Evolutionary conservation across 228 moss, liverwort and hornwort species (phyloP).

Genomic region (Sphagnum magellanicum): DNA sequence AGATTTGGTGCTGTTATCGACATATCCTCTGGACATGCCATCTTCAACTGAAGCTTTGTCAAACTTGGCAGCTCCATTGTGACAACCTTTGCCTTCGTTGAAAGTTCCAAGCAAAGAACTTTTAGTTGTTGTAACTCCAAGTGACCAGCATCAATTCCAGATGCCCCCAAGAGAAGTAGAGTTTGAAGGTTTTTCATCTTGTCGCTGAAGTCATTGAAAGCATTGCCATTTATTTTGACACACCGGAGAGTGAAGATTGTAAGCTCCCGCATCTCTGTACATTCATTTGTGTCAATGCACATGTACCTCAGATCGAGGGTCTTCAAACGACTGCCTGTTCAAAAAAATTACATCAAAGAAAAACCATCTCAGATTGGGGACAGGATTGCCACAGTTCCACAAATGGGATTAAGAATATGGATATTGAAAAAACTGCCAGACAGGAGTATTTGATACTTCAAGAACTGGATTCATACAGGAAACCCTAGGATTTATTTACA

Average conservation of each 20-base stretch:
- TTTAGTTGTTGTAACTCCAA: slow-evolving; percentile 22
- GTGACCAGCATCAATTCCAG: slow-evolving; percentile 20
- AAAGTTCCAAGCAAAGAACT: slow-evolving; percentile 39
- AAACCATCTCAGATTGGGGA: too few species aligned
- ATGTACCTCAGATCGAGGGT: slow-evolving; percentile 51
- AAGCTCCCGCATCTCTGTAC: slow-evolving; percentile 4
- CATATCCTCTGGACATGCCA: slow-evolving; percentile 36
- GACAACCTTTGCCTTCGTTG: slow-evolving; percentile 33
- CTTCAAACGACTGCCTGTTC: slow-evolving; percentile 32
- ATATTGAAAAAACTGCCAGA: too few species aligned
- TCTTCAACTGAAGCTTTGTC: slow-evolving; percentile 46
- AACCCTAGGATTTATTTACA: too few species aligned
- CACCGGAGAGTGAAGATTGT: slow-evolving; percentile 42
- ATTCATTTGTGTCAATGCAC: slow-evolving; percentile 30
- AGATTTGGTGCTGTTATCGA: slow-evolving; percentile 8
- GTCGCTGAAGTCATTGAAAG: slow-evolving; percentile 25
- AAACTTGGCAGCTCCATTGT: slow-evolving; percentile 33
- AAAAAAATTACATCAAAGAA: too few species aligned
- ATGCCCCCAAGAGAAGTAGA: slow-evolving; percentile 34
- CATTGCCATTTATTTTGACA: slow-evolving; percentile 25
- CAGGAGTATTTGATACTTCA: too few species aligned
- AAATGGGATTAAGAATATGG: fast-evolving
- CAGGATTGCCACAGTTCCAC: too few species aligned
- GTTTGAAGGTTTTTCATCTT: slow-evolving; percentile 27
- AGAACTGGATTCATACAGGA: too few species aligned